These are phyloP conservation scores for Logfia minima DNA, from an alignment of 129 eudicot genomes.

Conservation along the genomic window DNA sequence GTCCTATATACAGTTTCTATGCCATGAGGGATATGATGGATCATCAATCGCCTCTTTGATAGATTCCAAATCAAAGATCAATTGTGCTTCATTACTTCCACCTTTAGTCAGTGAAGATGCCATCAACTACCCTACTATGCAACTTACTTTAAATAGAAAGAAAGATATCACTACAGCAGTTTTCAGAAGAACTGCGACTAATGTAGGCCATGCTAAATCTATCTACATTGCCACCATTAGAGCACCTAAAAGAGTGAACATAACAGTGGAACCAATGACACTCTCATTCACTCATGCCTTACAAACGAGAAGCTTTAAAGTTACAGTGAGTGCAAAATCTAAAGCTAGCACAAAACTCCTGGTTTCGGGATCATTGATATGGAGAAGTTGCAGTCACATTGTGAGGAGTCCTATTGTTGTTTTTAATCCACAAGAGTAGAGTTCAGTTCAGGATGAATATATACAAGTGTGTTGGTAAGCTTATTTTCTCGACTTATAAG, in stretches of 20 bases:
- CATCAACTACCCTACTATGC: constrained; percentile 89
- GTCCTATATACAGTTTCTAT: constrained; percentile 73
- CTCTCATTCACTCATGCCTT: constrained; percentile 43
- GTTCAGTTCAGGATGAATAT: not conserved
- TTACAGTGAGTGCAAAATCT: constrained; percentile 56
- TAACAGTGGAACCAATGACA: constrained; percentile 59
- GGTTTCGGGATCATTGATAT: constrained; percentile 67
- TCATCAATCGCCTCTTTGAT: constrained; percentile 53
- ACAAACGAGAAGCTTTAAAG: constrained; percentile 59
- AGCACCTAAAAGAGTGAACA: constrained; percentile 72
- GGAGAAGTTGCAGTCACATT: constrained; percentile 53
- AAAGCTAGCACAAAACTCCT: constrained; percentile 21
- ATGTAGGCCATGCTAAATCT: constrained; percentile 64
- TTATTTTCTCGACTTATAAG: not conserved
- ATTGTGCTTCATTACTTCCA: constrained; percentile 73
- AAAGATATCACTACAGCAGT: constrained; percentile 38
- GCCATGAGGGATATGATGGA: constrained; percentile 72
- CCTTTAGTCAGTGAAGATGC: constrained; percentile 60
- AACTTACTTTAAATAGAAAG: constrained; percentile 51
- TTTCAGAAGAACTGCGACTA: constrained; percentile 71
- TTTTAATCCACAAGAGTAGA: constrained; percentile 38
- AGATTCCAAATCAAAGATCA: constrained; percentile 44
- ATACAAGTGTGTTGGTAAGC: not conserved
- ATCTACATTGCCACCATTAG: constrained; percentile 58
- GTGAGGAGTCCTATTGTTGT: constrained; percentile 86